Evolutionary conservation across 2,329 filamentous ascomycete genomes (phyloP), one percentile per base, ranked within the genome.

Genomic region (Colletotrichum sp.): DNA sequence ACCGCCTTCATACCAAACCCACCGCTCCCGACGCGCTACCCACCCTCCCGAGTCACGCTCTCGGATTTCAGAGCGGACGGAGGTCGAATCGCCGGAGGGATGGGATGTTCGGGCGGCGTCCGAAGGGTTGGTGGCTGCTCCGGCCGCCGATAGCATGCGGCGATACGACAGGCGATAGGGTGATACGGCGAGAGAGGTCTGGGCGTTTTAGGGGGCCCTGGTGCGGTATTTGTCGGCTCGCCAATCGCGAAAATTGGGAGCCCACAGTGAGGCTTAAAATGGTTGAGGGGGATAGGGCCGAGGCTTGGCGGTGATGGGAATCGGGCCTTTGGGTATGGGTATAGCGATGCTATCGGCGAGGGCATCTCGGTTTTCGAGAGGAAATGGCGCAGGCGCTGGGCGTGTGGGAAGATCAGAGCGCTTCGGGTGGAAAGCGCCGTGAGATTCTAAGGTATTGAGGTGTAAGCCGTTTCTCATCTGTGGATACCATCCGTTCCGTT

Each of bases 211-310:
- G n/a, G 44, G 44, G 44, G n/a, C 11, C 44, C 44, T 52, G 44
- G 44, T 52, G 44, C 44, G 44, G 44, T 22, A 52, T 52, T 52
- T 52, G 44, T 52, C 0, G 44, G 2, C n/a, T 52, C 44, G 44
- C 44, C 44, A 52, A 52, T 52, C 44, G n/a, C 44, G n/a, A 52
- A 22, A 52, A 52, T 52, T 52, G 44, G n/a, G n/a, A 52, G n/a
- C n/a, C 11, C 44, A 52, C 44, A 8, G 6, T 13, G 44, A 22
- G n/a, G 44, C 44, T 52, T 25, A 13, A 49, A 49, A 22, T 1
- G 44, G 44, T 3, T 22, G 44, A 25, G 44, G 44, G n/a, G 0
- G 44, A 52, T 22, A 52, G n/a, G 11, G 12, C 12, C n/a, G 44
- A 52, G 44, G 0, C 44, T 52, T 52, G 44, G 44, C 44, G 44